Evolutionary conservation across 345 rosid genomes (phyloP).

Genomic region (Sapria himalayana): DNA sequence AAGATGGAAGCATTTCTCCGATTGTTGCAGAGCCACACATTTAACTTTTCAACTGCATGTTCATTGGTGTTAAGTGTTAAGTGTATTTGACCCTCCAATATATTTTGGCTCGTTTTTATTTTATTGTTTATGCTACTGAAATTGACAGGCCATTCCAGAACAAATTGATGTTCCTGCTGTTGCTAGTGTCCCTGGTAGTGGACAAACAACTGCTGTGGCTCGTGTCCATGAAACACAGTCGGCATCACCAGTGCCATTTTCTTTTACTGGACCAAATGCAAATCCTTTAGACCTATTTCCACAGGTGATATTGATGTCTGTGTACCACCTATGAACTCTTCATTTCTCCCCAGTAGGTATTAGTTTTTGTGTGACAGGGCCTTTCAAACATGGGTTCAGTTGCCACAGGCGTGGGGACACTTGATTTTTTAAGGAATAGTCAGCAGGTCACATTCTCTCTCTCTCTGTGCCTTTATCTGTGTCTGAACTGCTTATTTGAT

Average conservation of each 20-base stretch:
- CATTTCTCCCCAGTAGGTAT: too few relatives aligned
- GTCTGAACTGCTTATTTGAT: not conserved
- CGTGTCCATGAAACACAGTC: slow-evolving; percentile 22
- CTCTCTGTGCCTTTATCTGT: not conserved
- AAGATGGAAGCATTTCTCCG: too few relatives aligned
- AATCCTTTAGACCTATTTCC: slow-evolving; percentile 84
- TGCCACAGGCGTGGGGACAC: slow-evolving; percentile 50
- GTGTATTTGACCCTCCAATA: too few relatives aligned
- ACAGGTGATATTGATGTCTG: slow-evolving; percentile 25
- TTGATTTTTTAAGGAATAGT: slow-evolving; percentile 75
- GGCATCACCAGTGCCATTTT: slow-evolving; percentile 28
- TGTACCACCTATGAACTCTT: too few relatives aligned
- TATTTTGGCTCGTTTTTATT: too few relatives aligned
- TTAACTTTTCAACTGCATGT: too few relatives aligned
- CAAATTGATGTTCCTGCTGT: slow-evolving; percentile 48
- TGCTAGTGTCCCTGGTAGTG: slow-evolving; percentile 18
- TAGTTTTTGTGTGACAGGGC: slow-evolving; percentile 30
- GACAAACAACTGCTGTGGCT: slow-evolving; percentile 35
- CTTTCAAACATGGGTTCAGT: slow-evolving; percentile 64
- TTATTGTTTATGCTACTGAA: too few relatives aligned
- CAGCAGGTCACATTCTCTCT: slow-evolving; percentile 35
- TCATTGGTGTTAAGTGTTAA: too few relatives aligned
- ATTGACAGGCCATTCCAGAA: slow-evolving; percentile 52
- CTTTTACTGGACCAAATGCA: slow-evolving; percentile 61
- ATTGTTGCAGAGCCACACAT: too few relatives aligned